Percentiles rank a stretch among this genome's conserved stretches.
These are phyloP conservation scores for Margaritispora aquatica DNA, from an alignment of 495 filamentous ascomycete species.

Conservation along the genomic window DNA sequence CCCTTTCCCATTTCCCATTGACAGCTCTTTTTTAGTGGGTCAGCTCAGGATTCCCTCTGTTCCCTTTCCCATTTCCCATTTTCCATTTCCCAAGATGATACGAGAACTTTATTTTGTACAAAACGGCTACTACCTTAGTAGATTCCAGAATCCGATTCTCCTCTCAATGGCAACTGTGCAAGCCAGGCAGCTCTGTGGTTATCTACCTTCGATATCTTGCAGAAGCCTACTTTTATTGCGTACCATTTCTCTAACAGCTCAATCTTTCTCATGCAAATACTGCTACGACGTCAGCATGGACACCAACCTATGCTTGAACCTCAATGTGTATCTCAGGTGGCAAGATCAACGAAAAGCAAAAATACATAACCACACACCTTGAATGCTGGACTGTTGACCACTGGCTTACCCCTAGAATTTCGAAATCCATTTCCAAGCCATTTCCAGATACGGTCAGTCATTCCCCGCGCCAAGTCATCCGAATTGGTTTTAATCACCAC, in stretches of 20 bases:
- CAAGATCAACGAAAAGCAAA: too few species aligned
- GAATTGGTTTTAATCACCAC: conserved; percentile 29
- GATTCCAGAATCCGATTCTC: neutral
- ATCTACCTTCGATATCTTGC: neutral
- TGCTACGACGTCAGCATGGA: neutral
- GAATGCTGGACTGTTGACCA: conserved; percentile 22
- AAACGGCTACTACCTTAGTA: too few species aligned
- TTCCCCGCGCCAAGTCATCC: conserved; percentile 22
- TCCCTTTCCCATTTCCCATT: too few species aligned
- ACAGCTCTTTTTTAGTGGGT: too few species aligned
- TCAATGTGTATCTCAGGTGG: neutral
- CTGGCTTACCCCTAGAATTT: conserved; percentile 14
- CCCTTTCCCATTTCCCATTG: too few species aligned
- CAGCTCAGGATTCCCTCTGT: too few species aligned
- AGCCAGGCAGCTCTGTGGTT: conserved; percentile 1
- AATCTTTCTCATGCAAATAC: conserved; percentile 25
- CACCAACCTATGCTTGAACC: neutral
- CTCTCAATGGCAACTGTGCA: neutral
- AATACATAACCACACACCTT: conserved; percentile 8
- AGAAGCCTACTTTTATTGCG: conserved; percentile 7
- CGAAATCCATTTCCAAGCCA: conserved; percentile 25
- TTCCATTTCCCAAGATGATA: too few species aligned
- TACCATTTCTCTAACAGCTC: conserved; percentile 7
- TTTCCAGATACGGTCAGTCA: conserved; percentile 22
- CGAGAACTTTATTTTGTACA: too few species aligned